Evolutionary conservation across 345 rosid species (phyloP).

Genomic region (Kandelia obovata): DNA sequence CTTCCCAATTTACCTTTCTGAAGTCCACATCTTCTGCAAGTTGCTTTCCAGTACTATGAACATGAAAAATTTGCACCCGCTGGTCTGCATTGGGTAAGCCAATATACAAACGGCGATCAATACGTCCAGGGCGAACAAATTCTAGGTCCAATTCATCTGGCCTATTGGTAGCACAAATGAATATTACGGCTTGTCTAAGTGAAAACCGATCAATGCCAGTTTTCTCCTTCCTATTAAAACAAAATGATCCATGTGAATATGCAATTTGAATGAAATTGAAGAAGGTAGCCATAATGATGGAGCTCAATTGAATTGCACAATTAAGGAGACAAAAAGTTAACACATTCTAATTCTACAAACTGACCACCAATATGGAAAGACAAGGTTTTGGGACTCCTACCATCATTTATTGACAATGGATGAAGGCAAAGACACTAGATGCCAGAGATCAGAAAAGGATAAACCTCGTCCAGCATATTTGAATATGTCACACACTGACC

Average conservation of each 20-base stretch:
- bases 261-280: neutral
- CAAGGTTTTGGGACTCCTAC: too few species aligned
- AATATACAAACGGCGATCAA: conserved; percentile 89
- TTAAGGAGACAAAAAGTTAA: neutral
- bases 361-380: too few species aligned
- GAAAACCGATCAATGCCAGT: conserved; percentile 88
- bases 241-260: conserved; percentile 14
- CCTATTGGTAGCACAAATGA: conserved; percentile 96
- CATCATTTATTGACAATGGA: too few species aligned
- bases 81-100: conserved; percentile 94
- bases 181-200: conserved; percentile 91
- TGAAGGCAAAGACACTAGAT: too few species aligned
- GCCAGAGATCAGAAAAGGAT: too few species aligned
- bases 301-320: neutral
- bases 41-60: conserved; percentile 82
- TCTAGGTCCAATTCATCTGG: conserved; percentile 95
- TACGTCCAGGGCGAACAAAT: conserved; percentile 89
- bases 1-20: conserved; percentile 46
- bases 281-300: neutral
- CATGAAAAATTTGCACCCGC: conserved; percentile 83
- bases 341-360: neutral
- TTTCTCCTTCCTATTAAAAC: conserved; percentile 66
- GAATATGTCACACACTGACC: too few species aligned
- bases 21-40: conserved; percentile 86
- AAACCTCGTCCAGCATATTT: too few species aligned